phyloP scores from a whole-genome alignment of 306 rosid species.

The Luffa acutangula region DNA sequence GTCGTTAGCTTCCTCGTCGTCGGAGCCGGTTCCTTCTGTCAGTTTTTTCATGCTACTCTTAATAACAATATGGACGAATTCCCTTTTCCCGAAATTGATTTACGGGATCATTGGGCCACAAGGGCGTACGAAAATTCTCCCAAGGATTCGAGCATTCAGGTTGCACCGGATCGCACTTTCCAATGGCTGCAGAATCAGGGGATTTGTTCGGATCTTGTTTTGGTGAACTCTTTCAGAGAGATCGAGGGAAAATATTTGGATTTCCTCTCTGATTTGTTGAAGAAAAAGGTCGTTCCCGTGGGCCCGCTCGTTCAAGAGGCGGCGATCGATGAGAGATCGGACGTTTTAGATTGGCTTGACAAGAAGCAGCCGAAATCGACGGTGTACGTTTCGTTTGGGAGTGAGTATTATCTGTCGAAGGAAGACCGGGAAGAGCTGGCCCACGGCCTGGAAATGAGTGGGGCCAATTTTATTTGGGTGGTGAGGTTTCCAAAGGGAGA shows the following conservation, averaged over 20 bases:
- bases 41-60: neutral
- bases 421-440: constrained; percentile 14
- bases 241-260: constrained; percentile 13
- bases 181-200: neutral
- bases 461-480: constrained; percentile 13
- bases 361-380: constrained; percentile 5
- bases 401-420: constrained; percentile 13
- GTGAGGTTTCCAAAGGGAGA: constrained; percentile 8
- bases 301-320: constrained; percentile 3
- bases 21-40: neutral
- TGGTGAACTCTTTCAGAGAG: neutral
- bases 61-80: no score
- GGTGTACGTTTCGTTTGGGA: constrained; percentile 19
- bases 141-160: no score
- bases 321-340: neutral
- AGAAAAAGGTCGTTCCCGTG: constrained; percentile 8
- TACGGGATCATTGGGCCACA: neutral
- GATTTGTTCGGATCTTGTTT: neutral
- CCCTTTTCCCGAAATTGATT: neutral
- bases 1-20: constrained; percentile 1
- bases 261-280: neutral
- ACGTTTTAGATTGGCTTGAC: constrained; percentile 4
- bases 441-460: constrained; percentile 13
- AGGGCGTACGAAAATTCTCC: neutral
- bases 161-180: no score